phyloP scores from a whole-genome alignment of 2,329 filamentous ascomycete genomes.

The Colletotrichum sp. region DNA sequence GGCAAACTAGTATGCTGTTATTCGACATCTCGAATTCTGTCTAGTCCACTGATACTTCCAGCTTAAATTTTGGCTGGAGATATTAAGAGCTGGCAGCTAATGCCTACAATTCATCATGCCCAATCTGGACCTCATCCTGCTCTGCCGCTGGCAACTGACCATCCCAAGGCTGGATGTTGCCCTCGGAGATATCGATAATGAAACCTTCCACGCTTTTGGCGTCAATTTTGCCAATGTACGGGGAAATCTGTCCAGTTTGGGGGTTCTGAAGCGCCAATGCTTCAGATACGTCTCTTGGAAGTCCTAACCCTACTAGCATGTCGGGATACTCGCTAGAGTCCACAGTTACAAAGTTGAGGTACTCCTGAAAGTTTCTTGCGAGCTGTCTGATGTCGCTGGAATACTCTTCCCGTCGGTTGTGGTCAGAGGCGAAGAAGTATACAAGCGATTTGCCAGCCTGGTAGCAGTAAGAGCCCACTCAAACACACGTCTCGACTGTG shows the following conservation, averaged over 20 bases:
- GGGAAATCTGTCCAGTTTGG: slow-evolving; percentile 47
- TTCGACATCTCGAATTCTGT: neutral
- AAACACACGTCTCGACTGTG: neutral
- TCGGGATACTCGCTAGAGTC: slow-evolving; percentile 50
- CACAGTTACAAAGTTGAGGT: slow-evolving; percentile 52
- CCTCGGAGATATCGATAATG: slow-evolving; percentile 47
- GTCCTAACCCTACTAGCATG: slow-evolving; percentile 44
- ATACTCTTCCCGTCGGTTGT: slow-evolving; percentile 38
- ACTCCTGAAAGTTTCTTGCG: slow-evolving; percentile 49
- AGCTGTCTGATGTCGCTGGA: slow-evolving; percentile 39
- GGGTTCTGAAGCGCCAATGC: slow-evolving; percentile 49
- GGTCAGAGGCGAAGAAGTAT: slow-evolving; percentile 30
- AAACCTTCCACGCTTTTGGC: slow-evolving; percentile 43
- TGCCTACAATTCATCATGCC: neutral
- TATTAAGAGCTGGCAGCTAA: neutral
- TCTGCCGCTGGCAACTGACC: slow-evolving; percentile 19
- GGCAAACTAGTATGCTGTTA: neutral
- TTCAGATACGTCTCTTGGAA: slow-evolving; percentile 44
- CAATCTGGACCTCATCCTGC: neutral
- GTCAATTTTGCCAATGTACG: slow-evolving; percentile 35
- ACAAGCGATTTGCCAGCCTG: slow-evolving; percentile 43
- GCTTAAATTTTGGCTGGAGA: neutral
- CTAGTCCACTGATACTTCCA: neutral
- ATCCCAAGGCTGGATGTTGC: slow-evolving; percentile 43
- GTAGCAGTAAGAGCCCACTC: neutral